These are phyloP conservation scores for Theobroma grandiflorum DNA, from an alignment of 441 rosid species.

Conservation along the genomic window DNA sequence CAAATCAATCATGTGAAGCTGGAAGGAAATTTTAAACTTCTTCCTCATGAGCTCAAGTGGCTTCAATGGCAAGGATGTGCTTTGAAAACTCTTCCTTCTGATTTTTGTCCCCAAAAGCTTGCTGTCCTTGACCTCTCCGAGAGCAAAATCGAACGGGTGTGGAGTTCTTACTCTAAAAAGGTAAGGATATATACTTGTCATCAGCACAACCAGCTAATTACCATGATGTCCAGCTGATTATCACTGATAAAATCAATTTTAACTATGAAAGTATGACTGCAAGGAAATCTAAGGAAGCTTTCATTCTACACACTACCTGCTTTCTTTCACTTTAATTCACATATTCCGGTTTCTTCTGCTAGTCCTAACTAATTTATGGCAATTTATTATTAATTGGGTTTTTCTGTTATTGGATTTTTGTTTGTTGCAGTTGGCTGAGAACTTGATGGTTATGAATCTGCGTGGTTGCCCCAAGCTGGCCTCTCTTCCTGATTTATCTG, in stretches of 20 bases:
- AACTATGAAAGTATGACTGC: not conserved
- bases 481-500: constrained; percentile 58
- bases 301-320: constrained; percentile 1
- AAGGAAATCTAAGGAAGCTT: not conserved
- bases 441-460: constrained; percentile 55
- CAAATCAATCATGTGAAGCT: constrained; percentile 58
- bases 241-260: not conserved
- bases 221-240: not conserved
- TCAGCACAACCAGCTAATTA: not conserved
- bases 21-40: constrained; percentile 53
- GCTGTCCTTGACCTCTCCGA: constrained; percentile 74
- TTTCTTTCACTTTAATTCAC: not conserved
- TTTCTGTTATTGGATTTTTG: not conserved
- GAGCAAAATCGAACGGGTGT: constrained; percentile 49
- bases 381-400: not conserved
- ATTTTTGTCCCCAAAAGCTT: constrained; percentile 45
- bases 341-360: not conserved
- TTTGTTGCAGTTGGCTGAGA: constrained; percentile 46
- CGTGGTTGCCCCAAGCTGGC: constrained; percentile 49
- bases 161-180: constrained; percentile 31
- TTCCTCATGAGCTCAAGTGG: constrained; percentile 65
- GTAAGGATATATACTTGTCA: constrained; percentile 34
- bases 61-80: constrained; percentile 78
- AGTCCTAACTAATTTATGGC: not conserved
- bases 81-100: constrained; percentile 51